Conservation (phyloP, 768 basidiomycete species). For the Gloeopeniophorella convolvens region DNA sequence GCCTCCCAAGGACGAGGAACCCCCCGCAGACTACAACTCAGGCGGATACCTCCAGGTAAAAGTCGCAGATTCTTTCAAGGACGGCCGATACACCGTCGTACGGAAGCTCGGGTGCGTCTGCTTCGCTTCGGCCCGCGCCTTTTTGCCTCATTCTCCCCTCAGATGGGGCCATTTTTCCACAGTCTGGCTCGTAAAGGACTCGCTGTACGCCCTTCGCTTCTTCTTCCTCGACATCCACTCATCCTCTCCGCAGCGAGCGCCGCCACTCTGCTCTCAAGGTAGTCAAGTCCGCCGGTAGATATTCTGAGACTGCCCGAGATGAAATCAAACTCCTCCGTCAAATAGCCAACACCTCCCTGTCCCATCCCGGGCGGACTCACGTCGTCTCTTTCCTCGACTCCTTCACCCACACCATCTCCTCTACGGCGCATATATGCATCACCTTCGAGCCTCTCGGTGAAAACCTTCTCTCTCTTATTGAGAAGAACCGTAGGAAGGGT, state of each 20-base stretch:
- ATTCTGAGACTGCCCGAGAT: conserved; percentile 94
- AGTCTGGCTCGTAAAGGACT: conserved; percentile 85
- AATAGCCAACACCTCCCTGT: conserved; percentile 62
- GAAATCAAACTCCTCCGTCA: conserved; percentile 89
- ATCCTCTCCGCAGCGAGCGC: conserved; percentile 40
- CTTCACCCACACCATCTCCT: conserved; percentile 52
- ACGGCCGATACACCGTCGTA: conserved; percentile 77
- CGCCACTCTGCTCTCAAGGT: conserved; percentile 90
- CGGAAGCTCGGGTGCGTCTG: conserved; percentile 77
- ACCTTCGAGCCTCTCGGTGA: conserved; percentile 86
- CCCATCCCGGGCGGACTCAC: conserved; percentile 72
- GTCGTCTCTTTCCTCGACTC: conserved; percentile 90
- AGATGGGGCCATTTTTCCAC: conserved; percentile 97
- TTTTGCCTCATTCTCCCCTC: conserved; percentile 19
- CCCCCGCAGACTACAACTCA: conserved; percentile 74
- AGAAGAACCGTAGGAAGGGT: conserved; percentile 76
- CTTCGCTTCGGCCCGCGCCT: conserved; percentile 2
- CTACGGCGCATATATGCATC: conserved; percentile 70
- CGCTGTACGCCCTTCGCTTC: conserved; percentile 44
- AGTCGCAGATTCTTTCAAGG: conserved; percentile 77
- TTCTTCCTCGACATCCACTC: background rate
- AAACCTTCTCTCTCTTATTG: conserved; percentile 66
- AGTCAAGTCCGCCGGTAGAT: conserved; percentile 90
- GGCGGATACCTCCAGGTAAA: conserved; percentile 63
- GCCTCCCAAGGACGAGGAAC: conserved; percentile 70